Evolutionary conservation across 1,284 basidiomycete genomes (phyloP).

Genomic region (Marasmius oreades): DNA sequence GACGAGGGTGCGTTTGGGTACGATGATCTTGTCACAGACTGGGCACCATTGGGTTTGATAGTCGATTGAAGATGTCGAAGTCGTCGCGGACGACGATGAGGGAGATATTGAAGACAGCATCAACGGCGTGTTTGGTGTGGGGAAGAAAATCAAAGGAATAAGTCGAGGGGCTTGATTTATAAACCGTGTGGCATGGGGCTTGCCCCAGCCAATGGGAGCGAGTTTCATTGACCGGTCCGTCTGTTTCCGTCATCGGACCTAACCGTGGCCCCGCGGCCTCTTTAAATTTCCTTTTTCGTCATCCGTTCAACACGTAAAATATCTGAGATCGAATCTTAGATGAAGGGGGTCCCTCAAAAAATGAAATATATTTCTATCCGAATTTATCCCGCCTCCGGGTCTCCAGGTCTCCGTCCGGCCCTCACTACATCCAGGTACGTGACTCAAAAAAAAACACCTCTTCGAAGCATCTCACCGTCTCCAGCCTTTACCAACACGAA

Average conservation of each 20-base stretch:
- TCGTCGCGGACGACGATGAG: conserved; percentile 9
- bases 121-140: neutral
- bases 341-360: neutral
- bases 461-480: too few relatives aligned
- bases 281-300: conserved; percentile 1
- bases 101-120: neutral
- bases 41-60: conserved; percentile 71
- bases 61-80: conserved; percentile 37
- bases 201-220: neutral
- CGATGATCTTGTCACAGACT: conserved; percentile 65
- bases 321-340: neutral
- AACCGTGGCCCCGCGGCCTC: conserved; percentile 28
- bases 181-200: conserved; percentile 13
- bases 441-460: too few relatives aligned
- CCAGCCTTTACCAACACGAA: too few relatives aligned
- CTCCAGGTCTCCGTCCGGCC: neutral
- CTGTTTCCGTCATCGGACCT: neutral
- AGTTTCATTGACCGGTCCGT: neutral
- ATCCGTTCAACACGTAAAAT: conserved; percentile 1
- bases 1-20: conserved; percentile 61
- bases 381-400: neutral
- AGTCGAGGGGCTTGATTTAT: conserved; percentile 17
- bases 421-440: too few relatives aligned
- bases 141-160: neutral
- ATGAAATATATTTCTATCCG: too few relatives aligned